Conservation (phyloP, 129 eudicot species). For the Pseudognaphalium luteoalbum region DNA sequence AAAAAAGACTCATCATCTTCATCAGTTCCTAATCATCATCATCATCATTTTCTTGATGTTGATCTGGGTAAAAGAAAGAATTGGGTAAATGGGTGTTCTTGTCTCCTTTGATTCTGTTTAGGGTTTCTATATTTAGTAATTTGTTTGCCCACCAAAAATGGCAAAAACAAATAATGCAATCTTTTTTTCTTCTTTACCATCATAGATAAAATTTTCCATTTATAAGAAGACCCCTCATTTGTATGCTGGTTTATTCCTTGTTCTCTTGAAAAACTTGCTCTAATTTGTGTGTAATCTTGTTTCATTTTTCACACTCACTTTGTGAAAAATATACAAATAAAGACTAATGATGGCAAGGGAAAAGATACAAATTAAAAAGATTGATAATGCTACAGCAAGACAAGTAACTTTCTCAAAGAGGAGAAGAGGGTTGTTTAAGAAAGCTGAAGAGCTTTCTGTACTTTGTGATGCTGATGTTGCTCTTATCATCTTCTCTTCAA, state of each 20-base stretch:
- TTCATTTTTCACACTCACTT: slow-evolving; percentile 11
- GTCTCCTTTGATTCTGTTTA: slow-evolving; percentile 25
- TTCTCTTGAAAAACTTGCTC: slow-evolving; percentile 12
- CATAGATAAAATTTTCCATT: slow-evolving; percentile 30
- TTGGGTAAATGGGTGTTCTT: slow-evolving; percentile 35
- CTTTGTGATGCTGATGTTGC: slow-evolving; percentile 94
- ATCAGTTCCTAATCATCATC: slow-evolving; percentile 1
- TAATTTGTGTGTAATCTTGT: slow-evolving; percentile 12
- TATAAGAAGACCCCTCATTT: slow-evolving; percentile 31
- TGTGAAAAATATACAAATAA: neutral
- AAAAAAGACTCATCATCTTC: slow-evolving; percentile 27
- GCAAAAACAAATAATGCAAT: slow-evolving; percentile 44
- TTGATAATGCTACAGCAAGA: slow-evolving; percentile 80
- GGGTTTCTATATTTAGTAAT: slow-evolving; percentile 38
- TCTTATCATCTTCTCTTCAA: slow-evolving; percentile 70
- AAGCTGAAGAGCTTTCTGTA: slow-evolving; percentile 86
- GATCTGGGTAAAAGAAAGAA: slow-evolving; percentile 39
- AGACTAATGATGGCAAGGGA: slow-evolving; percentile 61
- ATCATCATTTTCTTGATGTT: slow-evolving; percentile 26
- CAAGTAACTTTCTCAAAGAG: slow-evolving; percentile 92
- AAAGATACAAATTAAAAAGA: slow-evolving; percentile 81
- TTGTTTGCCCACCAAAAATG: slow-evolving; percentile 37
- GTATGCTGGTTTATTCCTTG: slow-evolving; percentile 53
- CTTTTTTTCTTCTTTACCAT: slow-evolving; percentile 23
- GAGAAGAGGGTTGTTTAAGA: slow-evolving; percentile 87